Percentiles rank a stretch among this genome's conserved stretches.
Conservation (phyloP, 306 rosid species). For the Citrullus colocynthis region DNA sequence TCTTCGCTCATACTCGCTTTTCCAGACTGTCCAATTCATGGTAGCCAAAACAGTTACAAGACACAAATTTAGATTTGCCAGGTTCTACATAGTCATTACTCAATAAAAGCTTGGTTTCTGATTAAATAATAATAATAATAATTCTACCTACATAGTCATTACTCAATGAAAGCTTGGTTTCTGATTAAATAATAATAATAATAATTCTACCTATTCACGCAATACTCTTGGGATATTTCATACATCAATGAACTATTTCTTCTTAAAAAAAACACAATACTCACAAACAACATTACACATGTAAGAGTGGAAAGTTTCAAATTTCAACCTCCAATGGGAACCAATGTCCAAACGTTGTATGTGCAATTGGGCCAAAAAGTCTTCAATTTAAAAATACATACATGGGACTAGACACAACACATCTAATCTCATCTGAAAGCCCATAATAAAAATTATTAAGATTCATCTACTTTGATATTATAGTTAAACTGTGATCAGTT, state of each 20-base stretch:
- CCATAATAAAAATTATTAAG: not conserved
- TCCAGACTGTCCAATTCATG: constrained; percentile 43
- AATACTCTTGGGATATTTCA: too few species aligned
- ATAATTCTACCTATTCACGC: too few species aligned
- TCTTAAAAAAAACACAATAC: not conserved
- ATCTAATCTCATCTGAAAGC: not conserved
- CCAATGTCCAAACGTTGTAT: not conserved
- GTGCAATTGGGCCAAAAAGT: not conserved
- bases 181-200: too few species aligned
- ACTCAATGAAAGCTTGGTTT: too few species aligned
- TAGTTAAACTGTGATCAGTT: not conserved
- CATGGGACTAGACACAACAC: not conserved
- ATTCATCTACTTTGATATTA: not conserved
- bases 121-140: too few species aligned
- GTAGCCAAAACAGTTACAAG: constrained; percentile 9
- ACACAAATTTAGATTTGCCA: not conserved
- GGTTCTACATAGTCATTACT: too few species aligned
- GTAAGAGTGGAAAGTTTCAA: not conserved
- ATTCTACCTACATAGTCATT: too few species aligned
- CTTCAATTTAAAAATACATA: not conserved
- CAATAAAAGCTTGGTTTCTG: too few species aligned
- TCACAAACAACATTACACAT: not conserved
- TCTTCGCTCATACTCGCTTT: constrained; percentile 66
- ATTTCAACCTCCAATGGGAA: not conserved
- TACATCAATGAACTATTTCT: too few species aligned